A percentile compares a stretch with the other conserved stretches of the same genome.
Evolutionary conservation across 805 yeast genomes (phyloP).

Genomic region (Ogataea saltuana): DNA sequence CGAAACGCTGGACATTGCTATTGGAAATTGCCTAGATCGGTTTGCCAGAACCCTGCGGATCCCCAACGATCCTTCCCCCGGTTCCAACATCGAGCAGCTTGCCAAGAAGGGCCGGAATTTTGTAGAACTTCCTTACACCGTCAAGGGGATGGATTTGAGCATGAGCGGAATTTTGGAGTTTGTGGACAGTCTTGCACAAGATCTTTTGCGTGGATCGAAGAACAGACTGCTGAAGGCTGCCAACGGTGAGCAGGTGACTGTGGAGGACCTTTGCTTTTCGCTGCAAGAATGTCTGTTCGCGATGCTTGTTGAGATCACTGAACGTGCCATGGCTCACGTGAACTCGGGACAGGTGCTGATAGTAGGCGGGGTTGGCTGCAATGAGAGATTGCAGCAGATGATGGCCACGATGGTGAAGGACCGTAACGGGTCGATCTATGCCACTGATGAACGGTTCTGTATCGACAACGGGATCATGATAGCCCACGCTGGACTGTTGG

Average conservation of each 20-base stretch:
- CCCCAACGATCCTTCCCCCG: slow-evolving; percentile 94
- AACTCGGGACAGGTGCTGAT: slow-evolving; percentile 84
- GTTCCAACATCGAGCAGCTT: slow-evolving; percentile 93
- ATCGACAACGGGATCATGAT: slow-evolving; percentile 99
- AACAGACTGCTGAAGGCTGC: slow-evolving; percentile 43
- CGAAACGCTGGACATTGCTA: slow-evolving; percentile 97
- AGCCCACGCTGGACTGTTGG: slow-evolving; percentile 94
- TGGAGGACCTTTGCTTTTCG: slow-evolving; percentile 89
- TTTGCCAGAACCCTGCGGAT: slow-evolving; percentile 90
- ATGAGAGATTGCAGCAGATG: slow-evolving; percentile 89
- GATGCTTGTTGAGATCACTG: slow-evolving; percentile 97
- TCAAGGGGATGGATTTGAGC: slow-evolving; percentile 96
- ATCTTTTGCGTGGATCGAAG: slow-evolving; percentile 52
- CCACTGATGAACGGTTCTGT: slow-evolving; percentile 96
- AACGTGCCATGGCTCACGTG: slow-evolving; percentile 98
- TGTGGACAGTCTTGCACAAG: slow-evolving; percentile 78
- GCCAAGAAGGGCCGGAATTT: slow-evolving; percentile 69
- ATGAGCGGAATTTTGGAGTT: slow-evolving; percentile 94
- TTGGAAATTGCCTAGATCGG: slow-evolving; percentile 94
- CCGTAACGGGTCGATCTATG: slow-evolving; percentile 83
- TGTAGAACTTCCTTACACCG: slow-evolving; percentile 89
- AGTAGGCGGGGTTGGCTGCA: slow-evolving; percentile 99
- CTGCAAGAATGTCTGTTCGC: slow-evolving; percentile 91
- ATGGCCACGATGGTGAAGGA: slow-evolving; percentile 94
- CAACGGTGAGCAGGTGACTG: slow-evolving; percentile 57